Base-by-base conservation (phyloP, 2,329 filamentous ascomycete species). In the Volutella citrinella region DNA sequence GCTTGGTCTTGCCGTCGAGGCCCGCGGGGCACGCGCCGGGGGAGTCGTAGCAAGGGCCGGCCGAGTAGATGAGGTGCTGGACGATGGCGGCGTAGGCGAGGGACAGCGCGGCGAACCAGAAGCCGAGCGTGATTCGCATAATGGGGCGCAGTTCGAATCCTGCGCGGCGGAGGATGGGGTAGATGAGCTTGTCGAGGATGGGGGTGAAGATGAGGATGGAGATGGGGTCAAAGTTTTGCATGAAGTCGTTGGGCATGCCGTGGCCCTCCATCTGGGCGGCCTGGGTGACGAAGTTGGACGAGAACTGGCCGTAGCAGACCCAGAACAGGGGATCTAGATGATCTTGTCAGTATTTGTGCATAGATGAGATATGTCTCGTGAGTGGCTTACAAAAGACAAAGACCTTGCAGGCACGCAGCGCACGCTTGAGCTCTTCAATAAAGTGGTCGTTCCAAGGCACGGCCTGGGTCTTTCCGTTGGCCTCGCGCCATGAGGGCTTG, bases 341-440 rank as follows among this genome's bases (percentile, higher is more conserved):
- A n/a, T n/a, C n/a, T n/a, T n/a, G n/a, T n/a, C n/a, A n/a, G n/a
- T n/a, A n/a, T n/a, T n/a, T n/a, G n/a, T n/a, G n/a, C n/a, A n/a
- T n/a, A n/a, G n/a, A n/a, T n/a, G n/a, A n/a, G n/a, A n/a, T n/a
- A n/a, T n/a, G n/a, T n/a, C n/a, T n/a, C n/a, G n/a, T n/a, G n/a
- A n/a, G n/a, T n/a, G 10, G 42, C 59, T 52, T 42, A 55, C 49
- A 80, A 54, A 81, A 80, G 43, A 72, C 53, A 42, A 87, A 87
- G 34, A 87, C 81, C 49, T 82, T 79, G 69, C 83, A 88, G 12
- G 82, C 84, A 72, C 84, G 56, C 6, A 73, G 56, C 3, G 66
- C 54, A 68, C 80, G 79, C 64, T 82, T 83, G 30, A 88, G 65
- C 54, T 88, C 84, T 4, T 85, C 81, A 30, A 88, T 66, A 46